These are phyloP conservation scores for Ascochyta viciae-villosae DNA, from an alignment of 2,329 filamentous ascomycete genomes.

Conservation along the genomic window DNA sequence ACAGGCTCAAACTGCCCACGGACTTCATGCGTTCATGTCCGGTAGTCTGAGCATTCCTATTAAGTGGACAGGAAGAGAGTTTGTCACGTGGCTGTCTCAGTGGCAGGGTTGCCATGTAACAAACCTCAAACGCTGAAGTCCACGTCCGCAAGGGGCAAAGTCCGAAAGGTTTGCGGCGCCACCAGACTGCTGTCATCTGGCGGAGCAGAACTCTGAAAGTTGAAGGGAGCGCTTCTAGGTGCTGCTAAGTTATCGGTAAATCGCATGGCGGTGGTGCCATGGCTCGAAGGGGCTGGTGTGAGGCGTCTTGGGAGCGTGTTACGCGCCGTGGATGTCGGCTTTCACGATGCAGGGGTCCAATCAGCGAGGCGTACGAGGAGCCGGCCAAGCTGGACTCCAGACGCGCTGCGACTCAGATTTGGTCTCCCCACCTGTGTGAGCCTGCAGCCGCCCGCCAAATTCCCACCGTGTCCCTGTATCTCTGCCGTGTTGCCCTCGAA, in stretches of 20 bases:
- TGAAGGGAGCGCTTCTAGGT: slow-evolving; percentile 24
- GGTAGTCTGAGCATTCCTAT: slow-evolving; percentile 18
- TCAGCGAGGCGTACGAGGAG: slow-evolving; percentile 33
- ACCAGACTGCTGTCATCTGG: slow-evolving; percentile 22
- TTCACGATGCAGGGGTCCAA: slow-evolving; percentile 39
- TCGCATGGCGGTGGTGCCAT: slow-evolving; percentile 39
- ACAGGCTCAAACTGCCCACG: slow-evolving; percentile 48
- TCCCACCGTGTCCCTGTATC: slow-evolving; percentile 38
- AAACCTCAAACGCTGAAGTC: slow-evolving; percentile 46
- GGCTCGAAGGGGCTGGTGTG: slow-evolving; percentile 34
- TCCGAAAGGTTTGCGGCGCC: slow-evolving; percentile 16
- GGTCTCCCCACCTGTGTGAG: slow-evolving; percentile 46
- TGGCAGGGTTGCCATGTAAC: slow-evolving; percentile 45
- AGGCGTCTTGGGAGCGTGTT: slow-evolving; percentile 28
- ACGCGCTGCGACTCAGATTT: slow-evolving; percentile 48
- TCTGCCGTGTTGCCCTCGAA: slow-evolving; percentile 38
- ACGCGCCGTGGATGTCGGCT: slow-evolving; percentile 45
- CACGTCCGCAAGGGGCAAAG: slow-evolving; percentile 23
- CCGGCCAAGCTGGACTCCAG: slow-evolving; percentile 45
- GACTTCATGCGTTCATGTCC: slow-evolving; percentile 48
- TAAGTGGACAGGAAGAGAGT: slow-evolving; percentile 28
- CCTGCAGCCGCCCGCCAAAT: slow-evolving; percentile 48
- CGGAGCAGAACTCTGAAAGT: slow-evolving; percentile 4
- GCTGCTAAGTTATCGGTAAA: slow-evolving; percentile 16
- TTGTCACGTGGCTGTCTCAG: slow-evolving; percentile 48